These are phyloP conservation scores for Endoconidiophora polonica DNA, from an alignment of 2,329 filamentous ascomycete genomes.

Conservation along the genomic window DNA sequence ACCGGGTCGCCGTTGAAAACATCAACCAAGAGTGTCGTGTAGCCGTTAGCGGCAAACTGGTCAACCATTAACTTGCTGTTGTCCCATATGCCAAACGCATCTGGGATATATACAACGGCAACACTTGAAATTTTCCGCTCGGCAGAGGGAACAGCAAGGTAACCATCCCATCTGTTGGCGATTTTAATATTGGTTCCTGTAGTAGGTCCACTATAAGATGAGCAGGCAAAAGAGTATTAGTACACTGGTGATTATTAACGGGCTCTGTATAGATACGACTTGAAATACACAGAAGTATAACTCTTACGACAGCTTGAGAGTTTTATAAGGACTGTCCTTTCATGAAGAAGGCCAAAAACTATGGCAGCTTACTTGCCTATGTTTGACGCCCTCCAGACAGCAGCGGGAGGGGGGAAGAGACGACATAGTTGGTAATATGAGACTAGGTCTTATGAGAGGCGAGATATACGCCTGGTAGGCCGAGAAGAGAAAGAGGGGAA, in stretches of 20 bases:
- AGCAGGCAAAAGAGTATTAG: neutral
- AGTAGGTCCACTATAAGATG: conserved; percentile 27
- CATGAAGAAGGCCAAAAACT: too few relatives aligned
- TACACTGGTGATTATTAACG: neutral
- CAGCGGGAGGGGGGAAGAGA: conserved; percentile 35
- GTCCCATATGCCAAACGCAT: conserved; percentile 34
- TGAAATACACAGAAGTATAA: too few relatives aligned
- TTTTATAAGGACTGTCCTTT: too few relatives aligned
- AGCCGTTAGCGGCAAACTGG: conserved; percentile 21
- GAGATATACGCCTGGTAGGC: too few relatives aligned
- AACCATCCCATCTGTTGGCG: conserved; percentile 28
- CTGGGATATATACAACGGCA: conserved; percentile 30
- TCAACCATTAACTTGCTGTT: conserved; percentile 25
- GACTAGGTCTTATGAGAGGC: too few relatives aligned
- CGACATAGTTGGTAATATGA: conserved; percentile 26
- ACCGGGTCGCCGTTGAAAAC: conserved; percentile 20
- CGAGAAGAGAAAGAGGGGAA: too few relatives aligned
- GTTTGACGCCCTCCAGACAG: conserved; percentile 35
- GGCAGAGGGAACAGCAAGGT: conserved; percentile 30
- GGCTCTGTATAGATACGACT: too few relatives aligned
- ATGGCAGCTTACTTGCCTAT: conserved; percentile 28
- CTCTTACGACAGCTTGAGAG: too few relatives aligned
- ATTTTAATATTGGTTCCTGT: conserved; percentile 31
- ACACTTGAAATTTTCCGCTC: conserved; percentile 16
- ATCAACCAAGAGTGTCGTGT: conserved; percentile 20